Evolutionary conservation across 1,139 yeast species (phyloP).

Genomic region (Suhomyces taliae): DNA sequence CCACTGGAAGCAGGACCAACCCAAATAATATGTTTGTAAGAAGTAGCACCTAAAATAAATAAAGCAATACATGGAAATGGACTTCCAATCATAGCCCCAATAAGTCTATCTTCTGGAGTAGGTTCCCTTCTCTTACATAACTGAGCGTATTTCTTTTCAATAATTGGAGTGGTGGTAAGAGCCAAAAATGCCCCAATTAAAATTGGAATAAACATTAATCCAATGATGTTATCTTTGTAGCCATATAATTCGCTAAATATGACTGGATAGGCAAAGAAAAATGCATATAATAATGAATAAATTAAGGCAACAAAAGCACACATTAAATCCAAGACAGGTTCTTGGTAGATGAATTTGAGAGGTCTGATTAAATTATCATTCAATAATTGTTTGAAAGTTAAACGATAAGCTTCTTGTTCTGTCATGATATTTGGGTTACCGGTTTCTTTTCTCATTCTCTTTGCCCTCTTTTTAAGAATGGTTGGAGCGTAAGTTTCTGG

Average conservation of each 20-base stretch:
- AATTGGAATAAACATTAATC: slow-evolving; percentile 85
- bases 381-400: slow-evolving; percentile 62
- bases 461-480: slow-evolving; percentile 72
- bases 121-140: slow-evolving; percentile 60
- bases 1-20: slow-evolving; percentile 95
- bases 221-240: slow-evolving; percentile 66
- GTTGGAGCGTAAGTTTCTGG: slow-evolving; percentile 95
- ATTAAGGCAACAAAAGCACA: slow-evolving; percentile 85
- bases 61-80: slow-evolving; percentile 87
- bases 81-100: slow-evolving; percentile 89
- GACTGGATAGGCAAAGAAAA: slow-evolving; percentile 87
- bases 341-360: slow-evolving; percentile 67
- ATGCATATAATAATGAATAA: slow-evolving; percentile 83
- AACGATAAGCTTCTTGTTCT: slow-evolving; percentile 82
- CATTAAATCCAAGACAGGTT: slow-evolving; percentile 80
- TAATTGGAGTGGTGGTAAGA: slow-evolving; percentile 64
- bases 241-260: slow-evolving; percentile 68
- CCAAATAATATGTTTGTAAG: slow-evolving; percentile 79
- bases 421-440: slow-evolving; percentile 85
- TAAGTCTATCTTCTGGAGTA: slow-evolving; percentile 81
- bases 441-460: slow-evolving; percentile 68
- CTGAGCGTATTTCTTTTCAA: slow-evolving; percentile 61
- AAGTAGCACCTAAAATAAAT: slow-evolving; percentile 87
- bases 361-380: slow-evolving; percentile 74
- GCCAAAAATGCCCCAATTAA: slow-evolving; percentile 81